Base-by-base conservation (phyloP, 2,329 filamentous ascomycete species). In the Aspergillus ibericus region DNA sequence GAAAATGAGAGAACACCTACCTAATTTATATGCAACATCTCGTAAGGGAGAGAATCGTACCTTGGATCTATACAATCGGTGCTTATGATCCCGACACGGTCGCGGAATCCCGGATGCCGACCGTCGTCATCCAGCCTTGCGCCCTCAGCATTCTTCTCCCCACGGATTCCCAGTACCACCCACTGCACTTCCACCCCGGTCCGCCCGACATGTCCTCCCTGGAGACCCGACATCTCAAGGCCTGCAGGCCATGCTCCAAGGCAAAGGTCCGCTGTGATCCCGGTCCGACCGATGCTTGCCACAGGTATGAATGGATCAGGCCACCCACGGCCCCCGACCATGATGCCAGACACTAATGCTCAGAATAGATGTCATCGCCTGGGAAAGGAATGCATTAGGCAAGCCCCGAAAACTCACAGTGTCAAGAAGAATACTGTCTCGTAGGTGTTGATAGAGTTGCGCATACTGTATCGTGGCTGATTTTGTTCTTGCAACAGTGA, bases 351-450 rank as follows among this genome's bases (percentile, higher is more conserved):
- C 32, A 35, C 38, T 27, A 9, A 53, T 16, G 10, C 15, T 4
- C 8, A 5, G n/a, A n/a, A 8, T 46, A 72, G 70, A 56, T 73
- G 71, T 48, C 65, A 57, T 16, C 66, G 71, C 22, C 51, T 72
- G 42, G 63, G 63, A 13, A 70, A 67, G 40, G 52, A 66, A 49
- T 73, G 70, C 40, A 60, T 54, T 16, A 59, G 50, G 20, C 70
- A 72, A 60, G 18, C 55, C 1, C 67, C 70, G 0, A 68, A 67
- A 5, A 55, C 68, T n/a, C 67, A 72, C 56, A 66, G 62, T 18
- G 63, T 63, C 53, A 63, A 53, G 49, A 48, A 16, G 22, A 46
- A 22, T 34, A 18, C 10, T 9, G 22, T 44, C 10, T 25, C 48
- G 53, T 57, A 56, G 15, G 42, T 44, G 35, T 8, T 50, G 57